Conservation (phyloP, 495 filamentous ascomycete genomes). For the Penicillium alfredii region DNA sequence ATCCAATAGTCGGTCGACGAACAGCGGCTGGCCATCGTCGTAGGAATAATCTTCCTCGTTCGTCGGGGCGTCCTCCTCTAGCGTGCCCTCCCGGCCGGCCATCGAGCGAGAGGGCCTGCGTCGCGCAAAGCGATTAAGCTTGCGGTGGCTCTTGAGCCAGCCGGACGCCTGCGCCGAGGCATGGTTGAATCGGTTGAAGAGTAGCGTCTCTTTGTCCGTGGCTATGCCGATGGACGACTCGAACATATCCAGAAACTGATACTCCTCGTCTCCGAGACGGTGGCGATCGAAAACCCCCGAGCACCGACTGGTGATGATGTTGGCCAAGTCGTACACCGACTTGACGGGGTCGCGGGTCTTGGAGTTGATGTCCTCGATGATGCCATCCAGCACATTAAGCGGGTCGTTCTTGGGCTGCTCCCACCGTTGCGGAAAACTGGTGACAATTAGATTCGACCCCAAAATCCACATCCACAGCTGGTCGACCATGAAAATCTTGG, state of each 20-base stretch:
- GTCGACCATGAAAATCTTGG: conserved; percentile 71
- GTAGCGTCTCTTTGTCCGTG: conserved; percentile 56
- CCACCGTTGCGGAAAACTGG: conserved; percentile 64
- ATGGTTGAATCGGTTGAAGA: conserved; percentile 59
- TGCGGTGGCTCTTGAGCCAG: conserved; percentile 57
- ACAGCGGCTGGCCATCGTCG: conserved; percentile 39
- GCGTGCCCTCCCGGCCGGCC: background rate
- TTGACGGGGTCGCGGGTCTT: conserved; percentile 59
- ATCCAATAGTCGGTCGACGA: conserved; percentile 60
- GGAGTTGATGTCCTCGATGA: conserved; percentile 64
- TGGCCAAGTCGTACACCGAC: conserved; percentile 59
- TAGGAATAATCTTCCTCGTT: conserved; percentile 18
- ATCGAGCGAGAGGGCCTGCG: conserved; percentile 17
- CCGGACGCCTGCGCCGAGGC: conserved; percentile 55
- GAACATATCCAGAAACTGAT: conserved; percentile 70
- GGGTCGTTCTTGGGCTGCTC: conserved; percentile 63
- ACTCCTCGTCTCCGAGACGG: conserved; percentile 55
- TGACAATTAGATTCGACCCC: conserved; percentile 59
- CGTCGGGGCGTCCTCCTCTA: conserved; percentile 3
- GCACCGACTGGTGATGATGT: conserved; percentile 60
- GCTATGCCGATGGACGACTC: conserved; percentile 59
- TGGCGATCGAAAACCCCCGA: conserved; percentile 61
- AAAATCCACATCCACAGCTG: conserved; percentile 70
- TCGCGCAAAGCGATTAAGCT: conserved; percentile 39
- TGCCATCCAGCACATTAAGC: conserved; percentile 57